phyloP scores from a whole-genome alignment of 768 basidiomycete species.

The Termitomyces sp. region DNA sequence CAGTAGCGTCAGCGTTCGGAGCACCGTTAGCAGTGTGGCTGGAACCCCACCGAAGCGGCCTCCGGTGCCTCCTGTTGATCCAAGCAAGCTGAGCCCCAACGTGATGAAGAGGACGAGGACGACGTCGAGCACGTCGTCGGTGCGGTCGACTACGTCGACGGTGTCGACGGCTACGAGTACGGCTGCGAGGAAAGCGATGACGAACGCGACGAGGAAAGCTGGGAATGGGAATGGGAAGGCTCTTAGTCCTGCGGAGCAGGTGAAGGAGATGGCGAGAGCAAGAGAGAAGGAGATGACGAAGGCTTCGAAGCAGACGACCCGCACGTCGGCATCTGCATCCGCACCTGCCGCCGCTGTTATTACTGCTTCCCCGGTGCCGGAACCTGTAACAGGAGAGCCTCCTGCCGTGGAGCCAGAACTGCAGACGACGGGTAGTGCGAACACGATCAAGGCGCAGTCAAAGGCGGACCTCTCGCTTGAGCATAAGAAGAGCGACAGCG shows the following conservation, averaged over 20 bases:
- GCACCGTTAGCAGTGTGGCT: background rate
- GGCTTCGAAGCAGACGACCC: constrained; percentile 1
- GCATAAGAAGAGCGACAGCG: constrained; percentile 41
- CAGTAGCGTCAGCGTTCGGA: background rate
- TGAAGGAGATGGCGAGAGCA: constrained; percentile 8
- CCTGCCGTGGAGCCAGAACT: constrained; percentile 8
- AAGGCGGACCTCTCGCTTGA: constrained; percentile 20
- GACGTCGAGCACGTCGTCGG: constrained; percentile 15
- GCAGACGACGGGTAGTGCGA: constrained; percentile 16
- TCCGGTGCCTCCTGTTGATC: constrained; percentile 24
- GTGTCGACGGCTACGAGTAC: constrained; percentile 22
- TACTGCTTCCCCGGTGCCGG: background rate
- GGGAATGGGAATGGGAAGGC: constrained; percentile 10
- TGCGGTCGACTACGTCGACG: constrained; percentile 18
- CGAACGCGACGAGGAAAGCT: constrained; percentile 10
- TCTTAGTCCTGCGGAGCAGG: constrained; percentile 3
- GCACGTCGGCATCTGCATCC: background rate
- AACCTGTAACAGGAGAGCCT: constrained; percentile 6
- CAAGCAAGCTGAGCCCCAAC: constrained; percentile 24
- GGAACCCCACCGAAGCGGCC: constrained; percentile 20
- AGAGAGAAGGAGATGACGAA: constrained; percentile 10
- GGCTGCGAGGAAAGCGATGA: constrained; percentile 18
- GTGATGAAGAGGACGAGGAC: constrained; percentile 16
- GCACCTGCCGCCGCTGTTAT: background rate
- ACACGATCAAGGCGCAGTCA: constrained; percentile 19